phyloP scores from a whole-genome alignment of 2,329 filamentous ascomycete genomes.

The Ramularia endophylla region DNA sequence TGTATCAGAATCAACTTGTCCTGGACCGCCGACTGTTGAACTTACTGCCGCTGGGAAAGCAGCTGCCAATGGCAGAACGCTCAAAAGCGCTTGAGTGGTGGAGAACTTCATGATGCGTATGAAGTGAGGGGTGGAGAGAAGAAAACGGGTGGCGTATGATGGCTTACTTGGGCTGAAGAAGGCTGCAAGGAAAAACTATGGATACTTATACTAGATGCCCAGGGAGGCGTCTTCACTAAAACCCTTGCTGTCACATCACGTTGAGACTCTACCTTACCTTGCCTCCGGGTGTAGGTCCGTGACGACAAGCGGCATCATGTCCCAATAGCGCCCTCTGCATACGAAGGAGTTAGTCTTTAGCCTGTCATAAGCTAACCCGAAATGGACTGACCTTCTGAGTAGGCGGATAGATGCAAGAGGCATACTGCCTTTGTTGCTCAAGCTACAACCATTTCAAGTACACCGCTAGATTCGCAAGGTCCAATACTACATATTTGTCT shows the following conservation, averaged over 20 bases:
- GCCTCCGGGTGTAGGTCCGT: no score
- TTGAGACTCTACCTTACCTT: no score
- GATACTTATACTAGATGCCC: background rate
- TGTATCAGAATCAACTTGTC: background rate
- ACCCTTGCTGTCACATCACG: no score
- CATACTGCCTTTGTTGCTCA: no score
- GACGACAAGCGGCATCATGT: background rate
- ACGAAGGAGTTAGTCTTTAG: no score
- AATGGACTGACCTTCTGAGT: no score
- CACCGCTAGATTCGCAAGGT: no score
- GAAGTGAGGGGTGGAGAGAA: background rate
- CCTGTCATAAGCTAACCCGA: no score
- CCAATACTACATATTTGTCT: no score
- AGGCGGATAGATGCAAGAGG: no score
- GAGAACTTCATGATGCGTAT: conserved; percentile 10
- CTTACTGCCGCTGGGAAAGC: conserved; percentile 12
- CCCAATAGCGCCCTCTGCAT: background rate
- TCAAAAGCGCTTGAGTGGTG: conserved; percentile 2
- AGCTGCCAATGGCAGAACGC: conserved; percentile 4
- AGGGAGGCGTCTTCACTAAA: background rate
- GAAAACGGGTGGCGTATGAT: background rate
- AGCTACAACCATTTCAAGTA: no score
- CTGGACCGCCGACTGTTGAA: background rate
- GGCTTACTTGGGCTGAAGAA: background rate
- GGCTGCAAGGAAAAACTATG: background rate